Percentiles rank a stretch among this genome's conserved stretches.
phyloP scores from a whole-genome alignment of 345 rosid genomes.

The Laguncularia racemosa region DNA sequence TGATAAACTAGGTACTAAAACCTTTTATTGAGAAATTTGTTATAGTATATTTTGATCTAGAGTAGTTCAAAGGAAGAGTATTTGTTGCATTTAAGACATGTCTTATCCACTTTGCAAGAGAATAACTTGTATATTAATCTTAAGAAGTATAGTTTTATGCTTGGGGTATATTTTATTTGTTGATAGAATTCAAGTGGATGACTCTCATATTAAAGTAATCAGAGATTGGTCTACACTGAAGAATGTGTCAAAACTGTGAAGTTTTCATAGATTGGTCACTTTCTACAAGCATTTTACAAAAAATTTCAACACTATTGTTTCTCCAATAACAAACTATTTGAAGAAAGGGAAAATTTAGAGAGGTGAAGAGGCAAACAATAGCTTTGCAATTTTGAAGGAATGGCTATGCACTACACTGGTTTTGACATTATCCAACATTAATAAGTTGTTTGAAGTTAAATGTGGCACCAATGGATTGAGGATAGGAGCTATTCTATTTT shows the following conservation, averaged over 20 bases:
- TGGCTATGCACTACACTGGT: no score
- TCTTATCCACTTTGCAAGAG: no score
- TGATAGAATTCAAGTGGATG: conserved; percentile 6
- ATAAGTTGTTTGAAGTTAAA: not conserved
- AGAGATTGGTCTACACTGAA: not conserved
- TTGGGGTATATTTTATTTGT: no score
- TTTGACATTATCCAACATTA: no score
- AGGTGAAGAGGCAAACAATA: not conserved
- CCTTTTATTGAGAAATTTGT: no score
- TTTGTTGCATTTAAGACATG: no score
- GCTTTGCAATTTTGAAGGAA: not conserved
- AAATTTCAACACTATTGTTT: not conserved
- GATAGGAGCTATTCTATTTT: not conserved
- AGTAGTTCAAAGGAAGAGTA: no score
- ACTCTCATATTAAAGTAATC: not conserved
- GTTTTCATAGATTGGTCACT: not conserved
- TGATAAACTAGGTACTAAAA: no score
- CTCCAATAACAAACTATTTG: not conserved
- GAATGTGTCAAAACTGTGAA: not conserved
- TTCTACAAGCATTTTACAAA: no score
- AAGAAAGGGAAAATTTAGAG: not conserved
- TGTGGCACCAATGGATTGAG: not conserved
- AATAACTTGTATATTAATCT: no score
- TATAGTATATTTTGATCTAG: no score
- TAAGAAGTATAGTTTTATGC: no score